Evolutionary conservation across 495 filamentous ascomycete genomes (phyloP).

Genomic region (Neurospora cerealis): DNA sequence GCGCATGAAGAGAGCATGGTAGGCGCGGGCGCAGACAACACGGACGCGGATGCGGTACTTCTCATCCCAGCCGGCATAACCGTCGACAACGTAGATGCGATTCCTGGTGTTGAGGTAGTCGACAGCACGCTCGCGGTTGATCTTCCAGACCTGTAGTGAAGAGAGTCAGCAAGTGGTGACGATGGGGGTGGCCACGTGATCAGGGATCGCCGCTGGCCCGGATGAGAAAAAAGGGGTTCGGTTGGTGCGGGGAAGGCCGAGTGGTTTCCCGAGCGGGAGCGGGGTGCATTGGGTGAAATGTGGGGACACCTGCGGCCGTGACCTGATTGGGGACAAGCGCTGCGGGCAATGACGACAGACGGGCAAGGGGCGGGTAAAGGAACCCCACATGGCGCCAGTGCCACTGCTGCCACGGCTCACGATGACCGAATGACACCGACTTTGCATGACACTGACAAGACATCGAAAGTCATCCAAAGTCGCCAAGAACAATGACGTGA

Average conservation of each 20-base stretch:
- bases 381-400: neutral
- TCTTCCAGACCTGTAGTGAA: slow-evolving; percentile 78
- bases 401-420: neutral
- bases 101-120: slow-evolving; percentile 99
- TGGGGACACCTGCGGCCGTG: slow-evolving; percentile 13
- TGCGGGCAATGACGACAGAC: slow-evolving; percentile 19
- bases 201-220: neutral
- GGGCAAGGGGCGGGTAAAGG: slow-evolving; percentile 10
- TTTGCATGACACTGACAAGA: slow-evolving; percentile 12
- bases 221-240: neutral
- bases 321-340: slow-evolving; percentile 5
- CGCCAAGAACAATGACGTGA: slow-evolving; percentile 15
- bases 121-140: slow-evolving; percentile 97
- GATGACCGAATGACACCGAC: neutral
- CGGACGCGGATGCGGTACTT: slow-evolving; percentile 96
- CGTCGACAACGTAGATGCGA: slow-evolving; percentile 97
- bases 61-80: slow-evolving; percentile 96
- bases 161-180: slow-evolving; percentile 2
- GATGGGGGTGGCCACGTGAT: slow-evolving; percentile 17
- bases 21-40: slow-evolving; percentile 95
- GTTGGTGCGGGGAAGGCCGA: neutral
- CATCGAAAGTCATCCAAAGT: slow-evolving; percentile 4
- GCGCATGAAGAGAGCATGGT: slow-evolving; percentile 99
- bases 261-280: slow-evolving; percentile 16
- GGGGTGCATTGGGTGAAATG: slow-evolving; percentile 25